Percentiles rank a stretch among this genome's conserved stretches.
phyloP scores from a whole-genome alignment of 306 rosid species.

The Arachis hypogaea region DNA sequence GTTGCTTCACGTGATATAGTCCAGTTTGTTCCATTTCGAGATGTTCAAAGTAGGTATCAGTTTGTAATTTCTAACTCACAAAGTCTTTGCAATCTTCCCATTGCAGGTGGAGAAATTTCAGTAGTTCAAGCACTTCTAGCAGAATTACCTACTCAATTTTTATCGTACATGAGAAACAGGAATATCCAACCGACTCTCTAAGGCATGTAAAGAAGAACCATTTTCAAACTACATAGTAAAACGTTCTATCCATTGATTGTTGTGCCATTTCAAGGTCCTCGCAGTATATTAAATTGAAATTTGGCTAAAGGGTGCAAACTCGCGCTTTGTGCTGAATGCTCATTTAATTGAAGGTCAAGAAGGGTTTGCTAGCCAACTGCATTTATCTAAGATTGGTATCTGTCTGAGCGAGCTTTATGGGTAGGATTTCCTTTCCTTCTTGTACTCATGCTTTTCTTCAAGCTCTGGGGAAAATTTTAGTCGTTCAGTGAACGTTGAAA shows the following conservation, averaged over 20 bases:
- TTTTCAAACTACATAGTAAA: slow-evolving; percentile 46
- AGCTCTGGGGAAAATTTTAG: slow-evolving; percentile 28
- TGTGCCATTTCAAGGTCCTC: slow-evolving; percentile 44
- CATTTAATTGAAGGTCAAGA: slow-evolving; percentile 15
- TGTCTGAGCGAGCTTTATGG: slow-evolving; percentile 29
- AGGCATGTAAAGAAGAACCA: slow-evolving; percentile 41
- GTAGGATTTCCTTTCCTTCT: slow-evolving; percentile 29
- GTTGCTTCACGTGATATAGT: slow-evolving; percentile 97
- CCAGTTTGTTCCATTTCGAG: slow-evolving; percentile 93
- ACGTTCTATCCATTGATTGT: slow-evolving; percentile 37
- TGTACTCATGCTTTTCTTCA: slow-evolving; percentile 28
- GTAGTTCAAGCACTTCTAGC: slow-evolving; percentile 96
- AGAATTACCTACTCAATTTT: slow-evolving; percentile 91
- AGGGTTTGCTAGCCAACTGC: slow-evolving; percentile 30
- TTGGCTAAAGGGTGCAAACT: slow-evolving; percentile 35
- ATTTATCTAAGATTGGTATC: neutral
- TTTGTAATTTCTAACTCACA: slow-evolving; percentile 28
- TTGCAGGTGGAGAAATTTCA: slow-evolving; percentile 87
- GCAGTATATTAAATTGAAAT: slow-evolving; percentile 18
- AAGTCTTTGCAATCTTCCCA: slow-evolving; percentile 8
- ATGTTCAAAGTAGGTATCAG: slow-evolving; percentile 77
- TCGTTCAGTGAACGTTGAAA: slow-evolving; percentile 16
- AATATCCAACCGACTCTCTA: slow-evolving; percentile 70
- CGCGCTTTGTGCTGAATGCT: slow-evolving; percentile 39
- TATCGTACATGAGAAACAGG: slow-evolving; percentile 84